Evolutionary conservation across 2,329 filamentous ascomycete genomes (phyloP), one percentile per base, ranked within the genome.

Genomic region (Podosphaera aphanis): DNA sequence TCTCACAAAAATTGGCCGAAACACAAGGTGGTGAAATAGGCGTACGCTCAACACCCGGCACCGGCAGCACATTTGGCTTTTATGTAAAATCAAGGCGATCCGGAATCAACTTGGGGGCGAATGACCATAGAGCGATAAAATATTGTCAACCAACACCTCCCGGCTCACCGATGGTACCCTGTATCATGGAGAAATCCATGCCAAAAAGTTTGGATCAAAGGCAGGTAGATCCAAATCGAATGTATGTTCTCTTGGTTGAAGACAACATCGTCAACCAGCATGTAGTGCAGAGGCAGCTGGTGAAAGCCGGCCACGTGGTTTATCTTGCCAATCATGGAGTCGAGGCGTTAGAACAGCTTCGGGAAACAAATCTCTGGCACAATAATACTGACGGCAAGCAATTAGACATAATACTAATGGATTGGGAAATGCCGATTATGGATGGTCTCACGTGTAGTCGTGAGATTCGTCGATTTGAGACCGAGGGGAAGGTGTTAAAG

Each of bases 1-100:
- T 88, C 50, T 82, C 77, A 20, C 71, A 80, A 29, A 74, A 81
- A 46, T 66, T 90, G 13, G 82, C 79, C 0, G 82, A 88, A 57
- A 64, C 86, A 11, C 81, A 86, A 57, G 79, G 80, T 21, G 82
- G 83, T 6, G 77, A 82, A 49, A 85, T 90, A 41, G 82, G 81
- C 1, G 78, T 86, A 5, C 66, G 70, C 1, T 79, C 74, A 20
- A 64, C 73, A 50, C 66, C 71, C 1, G 78, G 77, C 1, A 68
- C 73, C n/a, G 80, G 80, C 1, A 80, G 75, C 50, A 82, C 74
- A 0, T 84, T 85, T 60, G 76, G 74, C 0, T 85, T 86, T 58
- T 85, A 80, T 59, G 71, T 85, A 49, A 73, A 77, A 52, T 70
- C 75, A 18, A 49, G 53, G n/a, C 50, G 51, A 7, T 25, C 48